Evolutionary conservation across 2,329 filamentous ascomycete species (phyloP).

Genomic region (Penicillium oxalicum): DNA sequence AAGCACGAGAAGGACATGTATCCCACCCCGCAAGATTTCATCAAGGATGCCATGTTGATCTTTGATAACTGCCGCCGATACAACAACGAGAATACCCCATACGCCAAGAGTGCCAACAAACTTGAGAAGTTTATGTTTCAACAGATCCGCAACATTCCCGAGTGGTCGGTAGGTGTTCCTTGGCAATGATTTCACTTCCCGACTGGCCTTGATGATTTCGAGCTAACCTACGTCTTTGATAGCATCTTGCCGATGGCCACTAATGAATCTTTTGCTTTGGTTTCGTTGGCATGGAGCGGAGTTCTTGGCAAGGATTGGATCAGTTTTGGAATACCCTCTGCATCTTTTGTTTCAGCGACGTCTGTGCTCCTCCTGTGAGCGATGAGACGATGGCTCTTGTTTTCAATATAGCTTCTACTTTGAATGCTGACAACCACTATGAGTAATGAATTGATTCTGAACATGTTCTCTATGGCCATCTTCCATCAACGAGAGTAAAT

Average conservation of each 20-base stretch:
- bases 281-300: conserved; percentile 15
- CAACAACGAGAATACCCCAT: conserved; percentile 91
- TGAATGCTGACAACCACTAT: too few species aligned
- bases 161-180: conserved; percentile 63
- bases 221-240: background rate
- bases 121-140: conserved; percentile 93
- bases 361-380: background rate
- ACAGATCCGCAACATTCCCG: conserved; percentile 83
- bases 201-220: conserved; percentile 7
- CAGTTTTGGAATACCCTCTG: conserved; percentile 18
- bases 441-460: too few species aligned
- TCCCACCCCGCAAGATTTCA: conserved; percentile 83
- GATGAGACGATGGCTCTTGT: conserved; percentile 7
- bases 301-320: conserved; percentile 9
- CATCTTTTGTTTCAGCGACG: conserved; percentile 9
- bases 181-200: background rate
- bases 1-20: conserved; percentile 94
- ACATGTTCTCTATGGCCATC: too few species aligned
- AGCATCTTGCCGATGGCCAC: conserved; percentile 39
- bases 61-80: conserved; percentile 94
- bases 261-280: conserved; percentile 11
- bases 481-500: too few species aligned
- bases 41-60: conserved; percentile 78
- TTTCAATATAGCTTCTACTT: background rate
- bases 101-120: conserved; percentile 91